These are phyloP conservation scores for Sporothrix luriei DNA, from an alignment of 2,329 filamentous ascomycete species.

Conservation along the genomic window DNA sequence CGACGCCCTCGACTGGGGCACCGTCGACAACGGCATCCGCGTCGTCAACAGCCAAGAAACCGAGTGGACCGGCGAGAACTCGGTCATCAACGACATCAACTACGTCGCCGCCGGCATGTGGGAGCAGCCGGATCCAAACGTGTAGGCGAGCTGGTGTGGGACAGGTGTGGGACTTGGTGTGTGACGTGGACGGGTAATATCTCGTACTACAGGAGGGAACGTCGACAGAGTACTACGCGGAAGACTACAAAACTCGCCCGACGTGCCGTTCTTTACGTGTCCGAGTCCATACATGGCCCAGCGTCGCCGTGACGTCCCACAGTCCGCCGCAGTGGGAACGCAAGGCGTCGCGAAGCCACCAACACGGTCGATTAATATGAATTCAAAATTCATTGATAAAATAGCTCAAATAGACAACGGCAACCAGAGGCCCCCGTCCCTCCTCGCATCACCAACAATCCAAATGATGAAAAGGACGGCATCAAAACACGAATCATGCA, in stretches of 20 bases:
- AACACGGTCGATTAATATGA: no score
- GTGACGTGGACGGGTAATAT: not conserved
- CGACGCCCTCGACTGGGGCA: conserved; percentile 35
- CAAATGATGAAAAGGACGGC: no score
- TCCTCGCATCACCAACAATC: no score
- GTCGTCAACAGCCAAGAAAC: conserved; percentile 30
- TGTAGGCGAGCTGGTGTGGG: not conserved
- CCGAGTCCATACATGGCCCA: not conserved
- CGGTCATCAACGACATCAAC: conserved; percentile 34
- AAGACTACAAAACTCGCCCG: conserved; percentile 13
- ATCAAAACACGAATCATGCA: no score
- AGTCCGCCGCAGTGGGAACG: not conserved
- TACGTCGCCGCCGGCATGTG: conserved; percentile 34
- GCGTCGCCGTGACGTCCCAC: not conserved
- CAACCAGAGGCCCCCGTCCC: no score
- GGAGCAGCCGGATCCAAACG: conserved; percentile 28
- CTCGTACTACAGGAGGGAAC: not conserved
- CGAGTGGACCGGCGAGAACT: conserved; percentile 36
- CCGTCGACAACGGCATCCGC: conserved; percentile 34
- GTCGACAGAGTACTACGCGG: not conserved
- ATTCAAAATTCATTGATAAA: no score
- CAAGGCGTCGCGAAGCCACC: not conserved
- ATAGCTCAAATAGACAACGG: no score
- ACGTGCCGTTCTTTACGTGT: not conserved
- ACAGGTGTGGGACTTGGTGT: no score